These are phyloP conservation scores for Puya raimondii DNA, from an alignment of 176 grass and related monocot genomes.

Conservation along the genomic window DNA sequence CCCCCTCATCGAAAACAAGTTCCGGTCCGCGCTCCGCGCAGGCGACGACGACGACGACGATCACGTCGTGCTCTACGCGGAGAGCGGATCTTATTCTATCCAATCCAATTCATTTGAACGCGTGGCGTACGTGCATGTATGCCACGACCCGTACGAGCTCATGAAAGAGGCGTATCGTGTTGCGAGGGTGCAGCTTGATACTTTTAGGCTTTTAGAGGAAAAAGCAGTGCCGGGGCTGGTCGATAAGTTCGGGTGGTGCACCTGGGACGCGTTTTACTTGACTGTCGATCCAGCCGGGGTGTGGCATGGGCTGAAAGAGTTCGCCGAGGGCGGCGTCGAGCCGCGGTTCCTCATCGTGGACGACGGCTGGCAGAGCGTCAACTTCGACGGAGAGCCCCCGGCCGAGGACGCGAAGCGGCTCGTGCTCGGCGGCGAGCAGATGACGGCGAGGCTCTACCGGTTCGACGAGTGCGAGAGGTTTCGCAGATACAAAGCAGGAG, in stretches of 20 bases:
- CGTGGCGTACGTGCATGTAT: slow-evolving; percentile 13
- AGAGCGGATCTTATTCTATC: slow-evolving; percentile 5
- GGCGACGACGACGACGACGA: neutral
- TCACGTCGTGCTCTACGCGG: slow-evolving; percentile 7
- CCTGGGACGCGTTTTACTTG: slow-evolving; percentile 23
- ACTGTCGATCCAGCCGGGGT: slow-evolving; percentile 18
- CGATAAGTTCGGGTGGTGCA: slow-evolving; percentile 28
- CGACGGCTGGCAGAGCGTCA: slow-evolving; percentile 22
- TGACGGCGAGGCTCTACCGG: slow-evolving; percentile 9
- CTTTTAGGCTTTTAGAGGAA: slow-evolving; percentile 21
- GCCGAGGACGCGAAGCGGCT: slow-evolving; percentile 5
- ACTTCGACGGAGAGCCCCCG: neutral
- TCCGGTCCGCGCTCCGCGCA: neutral
- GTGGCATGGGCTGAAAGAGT: slow-evolving; percentile 19
- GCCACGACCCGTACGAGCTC: slow-evolving; percentile 12
- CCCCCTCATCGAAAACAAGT: neutral
- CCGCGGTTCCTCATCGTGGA: slow-evolving; percentile 18
- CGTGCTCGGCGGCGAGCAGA: slow-evolving; percentile 18
- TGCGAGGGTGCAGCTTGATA: slow-evolving; percentile 4
- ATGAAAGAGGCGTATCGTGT: slow-evolving; percentile 12
- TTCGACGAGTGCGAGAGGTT: slow-evolving; percentile 19
- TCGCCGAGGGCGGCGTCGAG: slow-evolving; percentile 7
- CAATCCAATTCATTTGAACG: neutral
- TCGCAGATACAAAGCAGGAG: slow-evolving; percentile 1
- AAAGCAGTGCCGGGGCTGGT: slow-evolving; percentile 5